Evolutionary conservation across 768 basidiomycete species (phyloP).

Genomic region (Pleurotus tuber-regium): DNA sequence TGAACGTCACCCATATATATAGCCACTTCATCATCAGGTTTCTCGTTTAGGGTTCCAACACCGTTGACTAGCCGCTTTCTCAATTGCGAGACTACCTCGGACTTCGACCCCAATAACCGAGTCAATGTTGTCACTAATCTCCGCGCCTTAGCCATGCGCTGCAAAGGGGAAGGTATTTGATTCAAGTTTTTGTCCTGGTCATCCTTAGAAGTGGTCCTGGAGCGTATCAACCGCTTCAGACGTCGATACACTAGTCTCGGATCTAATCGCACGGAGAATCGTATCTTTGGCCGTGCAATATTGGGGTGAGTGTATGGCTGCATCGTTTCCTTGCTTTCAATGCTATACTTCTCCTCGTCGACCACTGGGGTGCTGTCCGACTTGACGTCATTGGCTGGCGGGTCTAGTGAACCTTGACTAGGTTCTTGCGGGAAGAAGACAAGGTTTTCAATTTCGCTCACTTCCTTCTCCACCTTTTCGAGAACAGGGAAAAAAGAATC

Average conservation of each 20-base stretch:
- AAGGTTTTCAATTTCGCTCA: slow-evolving; percentile 71
- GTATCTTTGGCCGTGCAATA: slow-evolving; percentile 8
- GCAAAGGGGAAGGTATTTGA: slow-evolving; percentile 45
- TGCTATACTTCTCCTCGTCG: slow-evolving; percentile 9
- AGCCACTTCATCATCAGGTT: slow-evolving; percentile 66
- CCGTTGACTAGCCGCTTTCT: slow-evolving; percentile 65
- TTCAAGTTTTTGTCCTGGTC: slow-evolving; percentile 15
- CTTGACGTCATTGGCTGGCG: background rate
- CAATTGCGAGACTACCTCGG: slow-evolving; percentile 77
- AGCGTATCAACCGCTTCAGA: slow-evolving; percentile 1
- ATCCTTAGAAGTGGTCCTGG: slow-evolving; percentile 3
- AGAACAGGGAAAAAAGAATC: slow-evolving; percentile 90
- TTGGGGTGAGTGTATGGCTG: slow-evolving; percentile 13
- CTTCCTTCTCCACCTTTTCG: slow-evolving; percentile 77
- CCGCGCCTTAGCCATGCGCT: slow-evolving; percentile 77
- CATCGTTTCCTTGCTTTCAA: slow-evolving; percentile 3
- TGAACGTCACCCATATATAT: slow-evolving; percentile 92
- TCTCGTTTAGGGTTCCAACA: slow-evolving; percentile 33
- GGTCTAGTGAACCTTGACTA: background rate
- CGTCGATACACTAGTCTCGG: slow-evolving; percentile 6
- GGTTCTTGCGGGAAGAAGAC: slow-evolving; percentile 40
- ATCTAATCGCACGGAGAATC: slow-evolving; percentile 19
- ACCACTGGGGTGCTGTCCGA: background rate
- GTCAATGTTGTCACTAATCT: slow-evolving; percentile 76
- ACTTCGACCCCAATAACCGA: slow-evolving; percentile 75